phyloP scores from a whole-genome alignment of 768 basidiomycete genomes.

The Hygrophoropsis aurantiaca region DNA sequence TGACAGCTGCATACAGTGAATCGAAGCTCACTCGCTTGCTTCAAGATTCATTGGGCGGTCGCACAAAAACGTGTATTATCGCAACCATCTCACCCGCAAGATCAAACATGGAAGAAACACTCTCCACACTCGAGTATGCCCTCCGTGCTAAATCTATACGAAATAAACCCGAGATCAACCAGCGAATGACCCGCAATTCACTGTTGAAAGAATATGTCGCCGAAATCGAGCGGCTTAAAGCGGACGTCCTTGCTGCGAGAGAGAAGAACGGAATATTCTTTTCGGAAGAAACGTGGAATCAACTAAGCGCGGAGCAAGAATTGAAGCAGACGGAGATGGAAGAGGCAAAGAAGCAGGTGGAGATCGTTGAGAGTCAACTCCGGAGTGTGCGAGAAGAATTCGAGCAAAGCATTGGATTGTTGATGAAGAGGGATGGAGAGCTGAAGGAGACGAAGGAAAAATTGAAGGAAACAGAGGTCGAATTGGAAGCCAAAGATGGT shows the following conservation, averaged over 20 bases:
- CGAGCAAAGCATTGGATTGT: slow-evolving; percentile 79
- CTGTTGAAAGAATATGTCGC: slow-evolving; percentile 91
- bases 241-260: slow-evolving; percentile 84
- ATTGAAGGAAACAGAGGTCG: slow-evolving; percentile 50
- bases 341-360: slow-evolving; percentile 81
- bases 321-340: slow-evolving; percentile 72
- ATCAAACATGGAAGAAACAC: slow-evolving; percentile 93
- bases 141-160: slow-evolving; percentile 92
- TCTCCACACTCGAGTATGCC: slow-evolving; percentile 97
- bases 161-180: slow-evolving; percentile 94
- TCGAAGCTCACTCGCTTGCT: slow-evolving; percentile 87
- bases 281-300: slow-evolving; percentile 86
- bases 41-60: slow-evolving; percentile 93
- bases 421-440: slow-evolving; percentile 77
- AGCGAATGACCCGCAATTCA: slow-evolving; percentile 88
- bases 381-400: slow-evolving; percentile 83
- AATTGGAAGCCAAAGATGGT: slow-evolving; percentile 51
- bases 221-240: slow-evolving; percentile 92
- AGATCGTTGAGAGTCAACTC: slow-evolving; percentile 82
- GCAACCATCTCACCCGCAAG: slow-evolving; percentile 94
- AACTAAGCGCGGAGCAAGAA: slow-evolving; percentile 77
- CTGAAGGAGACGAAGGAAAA: slow-evolving; percentile 59
- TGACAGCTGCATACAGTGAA: slow-evolving; percentile 52
- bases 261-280: slow-evolving; percentile 98
- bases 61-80: slow-evolving; percentile 96